phyloP scores from a whole-genome alignment of 1,139 yeast genomes.

The Kodamaea suecica region DNA sequence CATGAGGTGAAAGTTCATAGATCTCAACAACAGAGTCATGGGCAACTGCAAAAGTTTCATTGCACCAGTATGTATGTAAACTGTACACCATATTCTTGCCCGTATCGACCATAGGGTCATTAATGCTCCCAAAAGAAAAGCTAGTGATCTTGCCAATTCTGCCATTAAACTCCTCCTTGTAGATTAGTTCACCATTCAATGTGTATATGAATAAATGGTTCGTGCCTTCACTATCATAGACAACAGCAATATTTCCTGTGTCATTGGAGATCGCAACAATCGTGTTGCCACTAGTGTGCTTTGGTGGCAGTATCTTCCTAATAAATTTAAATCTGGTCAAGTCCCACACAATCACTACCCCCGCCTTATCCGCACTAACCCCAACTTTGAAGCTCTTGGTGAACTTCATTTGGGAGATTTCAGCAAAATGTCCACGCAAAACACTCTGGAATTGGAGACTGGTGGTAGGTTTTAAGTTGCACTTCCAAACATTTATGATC shows the following conservation, averaged over 20 bases:
- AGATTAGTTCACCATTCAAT: conserved; percentile 51
- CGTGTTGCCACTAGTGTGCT: conserved; percentile 16
- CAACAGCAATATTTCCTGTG: conserved; percentile 50
- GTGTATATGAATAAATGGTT: conserved; percentile 39
- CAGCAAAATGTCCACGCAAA: conserved; percentile 52
- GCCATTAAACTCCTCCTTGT: conserved; percentile 16
- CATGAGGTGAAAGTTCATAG: conserved; percentile 24
- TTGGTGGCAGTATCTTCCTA: conserved; percentile 32
- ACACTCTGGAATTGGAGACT: conserved; percentile 43
- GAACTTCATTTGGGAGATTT: conserved; percentile 40
- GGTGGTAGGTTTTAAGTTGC: conserved; percentile 21
- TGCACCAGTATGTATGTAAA: conserved; percentile 39
- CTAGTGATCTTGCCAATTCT: conserved; percentile 18
- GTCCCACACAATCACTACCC: conserved; percentile 60
- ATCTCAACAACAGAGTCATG: conserved; percentile 21
- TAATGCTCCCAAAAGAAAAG: conserved; percentile 33
- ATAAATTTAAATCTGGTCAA: conserved; percentile 48
- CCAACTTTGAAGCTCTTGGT: conserved; percentile 53
- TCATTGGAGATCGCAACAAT: conserved; percentile 50
- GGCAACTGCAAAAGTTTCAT: conserved; percentile 32
- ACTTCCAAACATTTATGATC: conserved; percentile 54
- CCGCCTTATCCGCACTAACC: conserved; percentile 49
- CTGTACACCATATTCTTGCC: conserved; percentile 22
- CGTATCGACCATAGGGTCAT: conserved; percentile 27
- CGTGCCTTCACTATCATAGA: conserved; percentile 18